Evolutionary conservation across 768 basidiomycete species (phyloP).

Genomic region (Mrakia blollopis): DNA sequence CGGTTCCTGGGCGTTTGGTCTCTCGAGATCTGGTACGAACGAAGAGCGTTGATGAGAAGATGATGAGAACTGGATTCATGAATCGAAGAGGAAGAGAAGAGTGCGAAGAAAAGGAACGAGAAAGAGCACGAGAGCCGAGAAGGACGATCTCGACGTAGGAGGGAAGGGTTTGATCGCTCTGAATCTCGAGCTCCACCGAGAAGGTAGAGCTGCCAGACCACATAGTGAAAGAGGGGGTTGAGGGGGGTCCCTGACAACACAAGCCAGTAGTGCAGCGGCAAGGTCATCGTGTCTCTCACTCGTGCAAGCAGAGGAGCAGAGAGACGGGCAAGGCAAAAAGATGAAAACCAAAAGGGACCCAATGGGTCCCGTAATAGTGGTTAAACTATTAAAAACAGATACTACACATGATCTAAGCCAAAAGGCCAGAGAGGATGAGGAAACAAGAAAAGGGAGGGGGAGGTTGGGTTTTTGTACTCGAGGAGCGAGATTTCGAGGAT

Average conservation of each 20-base stretch:
- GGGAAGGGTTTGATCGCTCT: too few species aligned
- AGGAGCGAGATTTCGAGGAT: too few species aligned
- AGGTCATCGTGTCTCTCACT: not conserved
- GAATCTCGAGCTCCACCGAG: too few species aligned
- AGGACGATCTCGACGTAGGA: too few species aligned
- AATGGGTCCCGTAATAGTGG: conserved; percentile 31
- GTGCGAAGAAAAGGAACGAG: too few species aligned
- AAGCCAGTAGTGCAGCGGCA: conserved; percentile 5
- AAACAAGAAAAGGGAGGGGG: not conserved
- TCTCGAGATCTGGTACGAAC: too few species aligned
- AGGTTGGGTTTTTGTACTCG: too few species aligned
- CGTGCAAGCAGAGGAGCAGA: not conserved
- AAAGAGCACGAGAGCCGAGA: too few species aligned
- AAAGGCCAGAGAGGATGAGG: conserved; percentile 53
- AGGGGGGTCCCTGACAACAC: conserved; percentile 6
- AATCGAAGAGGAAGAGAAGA: too few species aligned
- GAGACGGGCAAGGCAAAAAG: conserved; percentile 1
- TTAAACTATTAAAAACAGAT: conserved; percentile 79
- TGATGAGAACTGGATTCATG: too few species aligned
- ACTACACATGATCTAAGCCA: conserved; percentile 98
- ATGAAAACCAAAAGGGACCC: conserved; percentile 11
- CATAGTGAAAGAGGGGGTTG: not conserved
- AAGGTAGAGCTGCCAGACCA: not conserved
- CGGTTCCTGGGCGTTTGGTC: too few species aligned
- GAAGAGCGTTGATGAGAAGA: too few species aligned